phyloP scores from a whole-genome alignment of 768 basidiomycete species.

The Kwoniella sp. region DNA sequence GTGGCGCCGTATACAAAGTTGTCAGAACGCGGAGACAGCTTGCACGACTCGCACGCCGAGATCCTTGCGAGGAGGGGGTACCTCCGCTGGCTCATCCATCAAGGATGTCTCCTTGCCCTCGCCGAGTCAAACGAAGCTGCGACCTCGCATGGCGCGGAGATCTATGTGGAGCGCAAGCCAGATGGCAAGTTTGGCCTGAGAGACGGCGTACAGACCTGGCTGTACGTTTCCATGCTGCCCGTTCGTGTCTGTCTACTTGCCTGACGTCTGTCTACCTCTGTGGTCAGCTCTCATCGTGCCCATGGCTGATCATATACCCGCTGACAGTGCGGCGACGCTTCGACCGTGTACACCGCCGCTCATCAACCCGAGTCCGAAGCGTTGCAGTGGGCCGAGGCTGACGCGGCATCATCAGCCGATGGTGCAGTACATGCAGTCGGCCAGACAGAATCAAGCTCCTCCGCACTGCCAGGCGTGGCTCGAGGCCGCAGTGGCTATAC shows the following conservation, averaged over 20 bases:
- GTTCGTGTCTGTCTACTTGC: slow-evolving; percentile 49
- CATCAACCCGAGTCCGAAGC: slow-evolving; percentile 73
- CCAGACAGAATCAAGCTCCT: not conserved
- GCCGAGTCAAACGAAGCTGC: not conserved
- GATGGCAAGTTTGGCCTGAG: slow-evolving; percentile 41
- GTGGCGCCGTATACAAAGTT: slow-evolving; percentile 66
- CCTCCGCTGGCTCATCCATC: slow-evolving; percentile 66
- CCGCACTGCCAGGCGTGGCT: slow-evolving; percentile 12
- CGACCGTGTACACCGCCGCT: slow-evolving; percentile 69
- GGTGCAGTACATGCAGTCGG: too few relatives aligned
- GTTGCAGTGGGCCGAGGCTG: slow-evolving; percentile 55
- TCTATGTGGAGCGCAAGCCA: slow-evolving; percentile 13
- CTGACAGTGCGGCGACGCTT: slow-evolving; percentile 79
- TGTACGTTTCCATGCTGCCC: slow-evolving; percentile 76
- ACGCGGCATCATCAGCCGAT: not conserved
- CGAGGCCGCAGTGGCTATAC: slow-evolving; percentile 77
- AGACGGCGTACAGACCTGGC: slow-evolving; percentile 57
- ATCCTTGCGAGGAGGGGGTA: slow-evolving; percentile 78
- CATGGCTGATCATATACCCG: too few relatives aligned
- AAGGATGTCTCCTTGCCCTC: not conserved
- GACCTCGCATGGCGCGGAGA: not conserved
- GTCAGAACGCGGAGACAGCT: slow-evolving; percentile 65
- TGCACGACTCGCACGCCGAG: slow-evolving; percentile 91
- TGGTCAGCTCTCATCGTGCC: not conserved
- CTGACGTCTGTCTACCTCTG: too few relatives aligned